Evolutionary conservation across 2,329 filamentous ascomycete genomes (phyloP), one percentile per base, ranked within the genome.

Genomic region (Aspergillus cejpii): DNA sequence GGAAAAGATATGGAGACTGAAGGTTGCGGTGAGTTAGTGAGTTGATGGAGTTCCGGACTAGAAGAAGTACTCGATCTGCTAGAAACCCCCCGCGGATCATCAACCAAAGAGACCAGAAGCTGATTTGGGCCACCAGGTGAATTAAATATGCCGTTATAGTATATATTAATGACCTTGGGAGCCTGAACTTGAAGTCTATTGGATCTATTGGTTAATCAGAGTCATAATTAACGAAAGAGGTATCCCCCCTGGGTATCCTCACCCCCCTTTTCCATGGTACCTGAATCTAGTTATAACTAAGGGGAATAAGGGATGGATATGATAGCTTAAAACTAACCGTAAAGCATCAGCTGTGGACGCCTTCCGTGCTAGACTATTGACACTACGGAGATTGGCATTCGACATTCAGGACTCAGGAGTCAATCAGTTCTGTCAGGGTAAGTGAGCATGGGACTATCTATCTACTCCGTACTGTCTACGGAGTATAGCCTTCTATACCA

Each of bases 61-160:
- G 23, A 24, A 24, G 23, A 24, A 24, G 23, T 24, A 24, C 23
- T 24, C 8, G 4, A 24, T 19, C 19, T 41, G 28, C 15, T 17
- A 17, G 41, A 41, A 31, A 31, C 46, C 41, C 50, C 48, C 52
- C 51, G 51, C 51, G 51, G 51, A 55, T 55, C 52, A 48, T 48
- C 45, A 24, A 48, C 45, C 37, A 38, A 17, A 37, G 31, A n/a
- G 23, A 37, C 41, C 44, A 40, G 38, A 41, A 36, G 36, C 29
- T 24, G 23, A 11, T 14, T 17, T 23, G 36, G 36, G 36, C 23
- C 36, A 38, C 36, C 6, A 38, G 20, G 20, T 12, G 23, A 12
- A 17, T 15, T 19, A 34, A 19, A 11, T 20, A 34, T 17, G 31
- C 23, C 36, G 23, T 19, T 38, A 21, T 20, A 3, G 17, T 19